Base-by-base conservation (phyloP, 108 stramenopile genomes). In the Hondaea fermentalgiana region DNA sequence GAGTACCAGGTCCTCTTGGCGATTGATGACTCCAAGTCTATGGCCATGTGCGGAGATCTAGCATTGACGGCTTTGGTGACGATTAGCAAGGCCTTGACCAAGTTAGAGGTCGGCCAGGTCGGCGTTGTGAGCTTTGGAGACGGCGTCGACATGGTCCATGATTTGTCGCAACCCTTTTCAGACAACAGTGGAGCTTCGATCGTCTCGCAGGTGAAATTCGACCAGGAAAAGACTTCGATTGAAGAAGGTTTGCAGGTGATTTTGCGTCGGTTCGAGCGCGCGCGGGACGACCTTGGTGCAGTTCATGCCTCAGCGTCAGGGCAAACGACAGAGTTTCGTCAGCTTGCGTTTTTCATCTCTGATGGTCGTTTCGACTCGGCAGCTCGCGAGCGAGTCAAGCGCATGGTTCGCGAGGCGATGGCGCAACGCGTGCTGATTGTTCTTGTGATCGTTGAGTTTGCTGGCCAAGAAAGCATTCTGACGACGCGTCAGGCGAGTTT, bases 21-120 rank as follows among this genome's bases (percentile, higher is more conserved):
- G 5, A 96, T 99, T 23, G 99, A 99, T 92, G 96, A 99, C 92
- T 98, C 97, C 6, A 95, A 96, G 88, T 97, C 97, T 42, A 99
- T 99, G 99, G 90, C 91, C 59, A 97, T 97, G 88, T 94, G 94
- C 64, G 95, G 96, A 19, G 97, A 97, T 6, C 97, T 96, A 28
- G 96, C 96, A 45, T 93, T 97, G 92, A 98, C 98, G 4, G 96
- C 98, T 3, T 92, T 99, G 91, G 94, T 98, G 25, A 97, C 96
- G 16, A 87, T 99, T 29, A 95, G 95, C 29, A 94, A 93, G 59
- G 99, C 97, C 0, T 96, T 99, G 94, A 95, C 95, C 43, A 96
- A 97, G 91, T 92, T 99, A 17, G 99, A 99, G 88, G 96, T 97
- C 57, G 98, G 98, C 5, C 95, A 98, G 87, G 87, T 99, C 16